Evolutionary conservation across 164 flowering plant species (phyloP).

Genomic region (Nelumbo lutea): DNA sequence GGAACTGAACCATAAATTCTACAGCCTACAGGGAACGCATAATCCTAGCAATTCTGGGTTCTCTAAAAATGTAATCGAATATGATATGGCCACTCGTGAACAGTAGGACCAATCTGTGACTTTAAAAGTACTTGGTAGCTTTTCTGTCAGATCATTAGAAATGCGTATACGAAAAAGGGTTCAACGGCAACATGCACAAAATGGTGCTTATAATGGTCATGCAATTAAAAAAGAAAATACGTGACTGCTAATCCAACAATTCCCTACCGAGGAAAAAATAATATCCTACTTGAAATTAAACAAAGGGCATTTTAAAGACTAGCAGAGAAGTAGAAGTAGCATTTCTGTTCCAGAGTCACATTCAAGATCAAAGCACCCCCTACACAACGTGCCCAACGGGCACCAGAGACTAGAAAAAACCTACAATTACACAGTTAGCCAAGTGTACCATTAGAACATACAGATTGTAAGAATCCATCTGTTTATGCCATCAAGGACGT

Average conservation of each 20-base stretch:
- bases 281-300: neutral
- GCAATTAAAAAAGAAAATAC: no score
- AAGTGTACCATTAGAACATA: neutral
- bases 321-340: neutral
- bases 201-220: no score
- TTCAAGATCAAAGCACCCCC: neutral
- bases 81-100: no score
- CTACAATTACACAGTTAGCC: constrained; percentile 22
- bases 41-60: no score
- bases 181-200: no score
- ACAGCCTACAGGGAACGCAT: no score
- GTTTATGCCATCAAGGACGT: constrained; percentile 30
- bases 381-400: constrained; percentile 5
- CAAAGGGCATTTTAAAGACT: neutral
- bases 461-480: constrained; percentile 13
- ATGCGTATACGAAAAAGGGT: no score
- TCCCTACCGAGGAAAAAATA: neutral
- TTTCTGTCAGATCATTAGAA: no score
- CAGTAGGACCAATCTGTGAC: no score
- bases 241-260: neutral
- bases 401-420: constrained; percentile 14
- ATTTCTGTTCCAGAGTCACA: neutral
- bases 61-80: no score
- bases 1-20: no score
- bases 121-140: no score